Base-by-base conservation (phyloP, 1,284 basidiomycete genomes). In the Ustilago shanxiensis region DNA sequence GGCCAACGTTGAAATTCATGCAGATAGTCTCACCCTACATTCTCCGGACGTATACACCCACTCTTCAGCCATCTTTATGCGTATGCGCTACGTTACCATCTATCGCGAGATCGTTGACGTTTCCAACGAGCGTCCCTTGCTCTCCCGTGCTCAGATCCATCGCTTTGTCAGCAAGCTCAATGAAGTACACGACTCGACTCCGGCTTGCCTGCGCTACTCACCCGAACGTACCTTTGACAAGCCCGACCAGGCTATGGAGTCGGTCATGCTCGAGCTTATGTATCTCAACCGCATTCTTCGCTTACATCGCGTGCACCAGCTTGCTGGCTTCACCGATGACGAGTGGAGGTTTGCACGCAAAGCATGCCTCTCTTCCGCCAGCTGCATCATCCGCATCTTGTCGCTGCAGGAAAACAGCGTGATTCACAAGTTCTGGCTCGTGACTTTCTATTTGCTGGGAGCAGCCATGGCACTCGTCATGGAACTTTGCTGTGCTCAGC, bases 281-380 rank as follows among this genome's bases (percentile, higher is more conserved):
- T 81, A 75, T n/a, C 81, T 79, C 57, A 85, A 80, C 37, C 79
- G 83, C n/a, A 68, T 83, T 39, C 61, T 84, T 28, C 80, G 83
- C 22, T 50, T 85, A 22, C 83, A 85, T 66, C 77, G 83, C 20
- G 81, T 82, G 9, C 79, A 82, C 45, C 72, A 83, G 35, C 72
- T 77, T 3, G 60, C 77, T 14, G 83, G 83, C 11, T 81, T 81
- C 45, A 68, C 66, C 47, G 72, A 80, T 24, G 57, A 65, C 20
- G 79, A 82, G 28, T 81, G 77, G 69, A 63, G 50, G 8, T 71
- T 72, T 22, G 69, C 69, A 33, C 68, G 73, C 47, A 77, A 72
- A 26, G 68, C 73, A 3, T 77, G 69, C 53, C 65, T 72, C n/a
- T 72, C 73, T 9, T 71, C 69, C 20, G 73, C 68, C 20, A 72